Conservation (phyloP, 306 rosid species). For the Quercus agrifolia region DNA sequence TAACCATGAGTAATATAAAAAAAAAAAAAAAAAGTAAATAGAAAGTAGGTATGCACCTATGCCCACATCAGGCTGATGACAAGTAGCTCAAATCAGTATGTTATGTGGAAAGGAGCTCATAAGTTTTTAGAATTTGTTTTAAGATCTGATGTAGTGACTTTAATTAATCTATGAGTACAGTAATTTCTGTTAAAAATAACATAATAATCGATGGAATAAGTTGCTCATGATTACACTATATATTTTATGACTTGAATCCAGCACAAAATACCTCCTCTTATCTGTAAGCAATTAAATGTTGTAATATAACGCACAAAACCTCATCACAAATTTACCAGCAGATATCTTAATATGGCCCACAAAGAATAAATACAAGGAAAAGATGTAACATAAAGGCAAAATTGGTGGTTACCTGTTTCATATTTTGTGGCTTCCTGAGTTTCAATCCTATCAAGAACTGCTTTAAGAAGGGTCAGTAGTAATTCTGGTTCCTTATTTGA, state of each 20-base stretch:
- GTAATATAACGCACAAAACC: not conserved
- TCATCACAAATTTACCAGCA: not conserved
- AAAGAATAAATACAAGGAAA: not conserved
- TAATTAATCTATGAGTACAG: no score
- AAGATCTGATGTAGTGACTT: no score
- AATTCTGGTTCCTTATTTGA: slow-evolving; percentile 78
- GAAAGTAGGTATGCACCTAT: no score
- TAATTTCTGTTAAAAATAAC: no score
- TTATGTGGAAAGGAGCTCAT: no score
- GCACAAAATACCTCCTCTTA: not conserved
- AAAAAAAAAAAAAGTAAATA: no score
- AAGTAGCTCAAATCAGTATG: no score
- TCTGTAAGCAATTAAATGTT: not conserved
- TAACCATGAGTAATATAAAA: no score
- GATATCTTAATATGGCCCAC: not conserved
- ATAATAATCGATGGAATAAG: no score
- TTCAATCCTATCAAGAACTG: slow-evolving; percentile 66
- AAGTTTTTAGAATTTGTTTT: no score
- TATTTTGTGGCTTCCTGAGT: slow-evolving; percentile 37
- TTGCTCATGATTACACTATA: not conserved
- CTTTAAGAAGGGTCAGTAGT: slow-evolving; percentile 59
- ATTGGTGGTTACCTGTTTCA: slow-evolving; percentile 39
- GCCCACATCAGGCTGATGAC: no score
- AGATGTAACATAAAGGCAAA: slow-evolving; percentile 6
- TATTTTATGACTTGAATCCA: not conserved